Conservation (phyloP, 345 rosid species). For the Excoecaria agallocha region DNA sequence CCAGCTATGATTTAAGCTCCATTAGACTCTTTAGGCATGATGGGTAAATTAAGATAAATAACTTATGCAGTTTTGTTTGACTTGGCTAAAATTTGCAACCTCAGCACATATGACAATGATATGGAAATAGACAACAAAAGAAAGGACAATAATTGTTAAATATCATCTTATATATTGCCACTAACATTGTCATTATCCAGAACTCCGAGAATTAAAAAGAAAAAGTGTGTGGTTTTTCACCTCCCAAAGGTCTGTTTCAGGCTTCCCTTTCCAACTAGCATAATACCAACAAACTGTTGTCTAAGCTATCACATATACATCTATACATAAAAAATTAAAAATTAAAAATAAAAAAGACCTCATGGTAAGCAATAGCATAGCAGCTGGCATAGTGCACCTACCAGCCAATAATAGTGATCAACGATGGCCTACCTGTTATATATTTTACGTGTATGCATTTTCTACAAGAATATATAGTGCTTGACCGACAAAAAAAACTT, state of each 20-base stretch:
- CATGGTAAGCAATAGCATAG: background rate
- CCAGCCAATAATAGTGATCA: no score
- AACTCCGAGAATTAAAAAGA: background rate
- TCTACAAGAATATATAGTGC: background rate
- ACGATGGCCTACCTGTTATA: background rate
- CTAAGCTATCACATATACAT: background rate
- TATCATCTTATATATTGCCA: background rate
- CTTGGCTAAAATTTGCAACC: background rate
- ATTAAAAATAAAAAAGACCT: background rate
- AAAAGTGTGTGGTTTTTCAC: background rate
- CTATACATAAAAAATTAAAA: no score
- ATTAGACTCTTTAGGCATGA: background rate
- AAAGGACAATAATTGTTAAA: background rate
- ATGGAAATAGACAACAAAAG: background rate
- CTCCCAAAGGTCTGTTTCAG: constrained; percentile 2
- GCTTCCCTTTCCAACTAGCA: background rate
- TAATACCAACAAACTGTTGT: background rate
- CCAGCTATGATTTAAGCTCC: constrained; percentile 1
- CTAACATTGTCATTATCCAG: background rate
- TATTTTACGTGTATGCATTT: background rate
- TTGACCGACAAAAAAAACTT: background rate
- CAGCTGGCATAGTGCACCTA: constrained; percentile 12
- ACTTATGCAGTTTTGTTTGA: background rate
- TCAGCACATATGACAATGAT: constrained; percentile 2
- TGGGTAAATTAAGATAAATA: background rate